Evolutionary conservation across 345 rosid species (phyloP).

Genomic region (Clausena lansium): DNA sequence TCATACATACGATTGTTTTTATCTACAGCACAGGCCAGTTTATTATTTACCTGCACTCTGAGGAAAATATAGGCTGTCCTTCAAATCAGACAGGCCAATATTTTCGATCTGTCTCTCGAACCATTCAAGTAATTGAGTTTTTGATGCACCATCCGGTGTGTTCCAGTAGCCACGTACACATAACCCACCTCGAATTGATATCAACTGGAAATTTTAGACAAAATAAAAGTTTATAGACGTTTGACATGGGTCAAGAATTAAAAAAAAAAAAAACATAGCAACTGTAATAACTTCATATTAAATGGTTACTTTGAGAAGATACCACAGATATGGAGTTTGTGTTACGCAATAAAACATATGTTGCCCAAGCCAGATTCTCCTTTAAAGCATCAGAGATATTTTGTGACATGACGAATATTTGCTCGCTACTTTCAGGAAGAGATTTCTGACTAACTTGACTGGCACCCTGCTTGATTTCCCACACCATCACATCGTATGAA

Average conservation of each 20-base stretch:
- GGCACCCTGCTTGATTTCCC: slow-evolving; percentile 53
- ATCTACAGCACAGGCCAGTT: neutral
- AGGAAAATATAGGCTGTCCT: slow-evolving; percentile 71
- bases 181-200: slow-evolving; percentile 53
- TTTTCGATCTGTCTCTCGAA: slow-evolving; percentile 52
- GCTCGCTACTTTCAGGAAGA: slow-evolving; percentile 62
- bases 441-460: slow-evolving; percentile 36
- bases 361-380: slow-evolving; percentile 90
- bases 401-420: slow-evolving; percentile 64
- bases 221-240: neutral
- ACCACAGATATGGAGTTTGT: slow-evolving; percentile 77
- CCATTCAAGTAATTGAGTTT: slow-evolving; percentile 54
- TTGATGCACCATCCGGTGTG: slow-evolving; percentile 45
- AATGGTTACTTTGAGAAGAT: slow-evolving; percentile 5
- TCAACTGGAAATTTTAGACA: slow-evolving; percentile 41
- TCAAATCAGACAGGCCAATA: slow-evolving; percentile 57
- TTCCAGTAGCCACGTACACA: slow-evolving; percentile 94
- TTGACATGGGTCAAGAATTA: neutral
- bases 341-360: slow-evolving; percentile 74
- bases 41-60: slow-evolving; percentile 51
- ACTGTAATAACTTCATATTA: neutral
- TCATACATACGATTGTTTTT: neutral
- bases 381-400: slow-evolving; percentile 40
- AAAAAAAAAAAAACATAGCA: neutral
- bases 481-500: neutral